phyloP scores from a whole-genome alignment of 2,329 filamentous ascomycete species.

The Pestalotiopsis fici region DNA sequence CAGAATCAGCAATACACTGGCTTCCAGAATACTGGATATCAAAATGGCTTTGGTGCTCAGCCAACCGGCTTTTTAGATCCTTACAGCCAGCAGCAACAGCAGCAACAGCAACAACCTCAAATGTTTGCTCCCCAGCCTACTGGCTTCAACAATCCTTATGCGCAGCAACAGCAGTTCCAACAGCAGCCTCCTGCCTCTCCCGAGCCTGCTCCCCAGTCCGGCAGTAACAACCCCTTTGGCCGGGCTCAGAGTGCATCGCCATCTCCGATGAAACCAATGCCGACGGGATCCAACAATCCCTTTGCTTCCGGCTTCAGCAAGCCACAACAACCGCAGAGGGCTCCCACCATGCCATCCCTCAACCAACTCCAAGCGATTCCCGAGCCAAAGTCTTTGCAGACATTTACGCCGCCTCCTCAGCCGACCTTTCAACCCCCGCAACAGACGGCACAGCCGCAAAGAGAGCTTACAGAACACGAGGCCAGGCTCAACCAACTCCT shows the following conservation, averaged over 20 bases:
- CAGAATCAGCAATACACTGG: conserved; percentile 52
- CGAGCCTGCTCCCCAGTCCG: conserved; percentile 69
- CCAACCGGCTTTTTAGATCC: conserved; percentile 69
- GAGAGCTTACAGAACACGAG: conserved; percentile 62
- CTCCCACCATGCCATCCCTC: conserved; percentile 67
- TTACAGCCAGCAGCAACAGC: conserved; percentile 58
- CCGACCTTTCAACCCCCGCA: conserved; percentile 49
- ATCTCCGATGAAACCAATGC: conserved; percentile 73
- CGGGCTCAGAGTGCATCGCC: conserved; percentile 55
- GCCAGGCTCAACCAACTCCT: conserved; percentile 85
- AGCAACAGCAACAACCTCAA: conserved; percentile 28
- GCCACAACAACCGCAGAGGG: conserved; percentile 53
- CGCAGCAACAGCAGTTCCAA: conserved; percentile 48
- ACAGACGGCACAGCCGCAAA: conserved; percentile 50
- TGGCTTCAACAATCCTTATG: conserved; percentile 54
- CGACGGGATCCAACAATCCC: conserved; percentile 96
- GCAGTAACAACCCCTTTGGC: conserved; percentile 92
- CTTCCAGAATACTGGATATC: conserved; percentile 64
- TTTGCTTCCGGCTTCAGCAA: conserved; percentile 77
- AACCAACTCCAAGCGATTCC: conserved; percentile 61
- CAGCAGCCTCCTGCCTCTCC: conserved; percentile 44
- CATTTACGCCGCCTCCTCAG: conserved; percentile 41
- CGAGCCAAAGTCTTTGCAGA: conserved; percentile 79
- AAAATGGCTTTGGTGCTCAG: conserved; percentile 69
- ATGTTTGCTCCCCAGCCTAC: conserved; percentile 36